Evolutionary conservation across 768 basidiomycete species (phyloP).

Genomic region (Coprinopsis marcescibilis): DNA sequence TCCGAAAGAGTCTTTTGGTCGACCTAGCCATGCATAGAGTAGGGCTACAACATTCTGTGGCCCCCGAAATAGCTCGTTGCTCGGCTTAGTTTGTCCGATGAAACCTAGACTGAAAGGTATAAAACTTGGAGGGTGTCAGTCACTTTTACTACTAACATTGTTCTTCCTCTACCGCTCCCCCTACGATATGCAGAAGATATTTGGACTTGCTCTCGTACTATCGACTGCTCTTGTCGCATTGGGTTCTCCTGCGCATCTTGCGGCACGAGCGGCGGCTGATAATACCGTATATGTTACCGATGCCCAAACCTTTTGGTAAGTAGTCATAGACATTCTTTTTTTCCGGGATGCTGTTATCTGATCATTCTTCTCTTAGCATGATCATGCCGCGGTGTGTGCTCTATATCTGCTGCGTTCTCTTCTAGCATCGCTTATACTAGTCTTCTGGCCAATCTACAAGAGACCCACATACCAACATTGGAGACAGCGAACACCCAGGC

Average conservation of each 20-base stretch:
- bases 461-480: constrained; percentile 48
- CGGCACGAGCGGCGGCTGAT: constrained; percentile 30
- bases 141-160: no score
- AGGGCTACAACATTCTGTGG: no score
- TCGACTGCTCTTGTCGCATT: constrained; percentile 6
- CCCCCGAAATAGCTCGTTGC: no score
- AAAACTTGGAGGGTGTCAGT: no score
- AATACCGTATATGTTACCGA: constrained; percentile 49
- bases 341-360: background rate
- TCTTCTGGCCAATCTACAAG: constrained; percentile 20
- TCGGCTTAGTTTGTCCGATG: no score
- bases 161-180: no score
- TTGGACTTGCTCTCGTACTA: no score
- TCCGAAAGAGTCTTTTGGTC: no score
- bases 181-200: no score
- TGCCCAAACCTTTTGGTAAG: constrained; percentile 40
- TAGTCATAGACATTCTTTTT: background rate
- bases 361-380: constrained; percentile 26
- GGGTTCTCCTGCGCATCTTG: constrained; percentile 15
- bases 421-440: background rate
- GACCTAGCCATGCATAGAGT: no score
- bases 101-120: no score
- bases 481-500: constrained; percentile 48
- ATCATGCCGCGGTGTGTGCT: constrained; percentile 39
- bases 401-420: constrained; percentile 14